Evolutionary conservation across 2,329 filamentous ascomycete species (phyloP), one percentile per base, ranked within the genome.

Genomic region (Apiospora kogelbergensis): DNA sequence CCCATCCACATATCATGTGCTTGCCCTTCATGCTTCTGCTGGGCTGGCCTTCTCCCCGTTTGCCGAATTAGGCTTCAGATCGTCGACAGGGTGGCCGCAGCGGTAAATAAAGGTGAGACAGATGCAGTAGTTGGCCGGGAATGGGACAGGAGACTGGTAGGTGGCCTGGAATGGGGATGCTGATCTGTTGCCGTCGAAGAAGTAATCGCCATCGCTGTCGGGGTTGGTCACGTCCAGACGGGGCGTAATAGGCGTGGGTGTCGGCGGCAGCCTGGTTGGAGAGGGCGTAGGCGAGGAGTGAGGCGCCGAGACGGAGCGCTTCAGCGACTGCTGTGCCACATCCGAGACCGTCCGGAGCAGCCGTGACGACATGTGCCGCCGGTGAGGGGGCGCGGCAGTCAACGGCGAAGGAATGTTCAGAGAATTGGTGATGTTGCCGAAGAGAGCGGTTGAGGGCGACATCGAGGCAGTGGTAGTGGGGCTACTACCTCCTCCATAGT

Each of bases 1-100:
- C 53, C 53, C 53, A 60, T 17, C 53, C 53, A 30, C 53, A 60
- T 17, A 60, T 60, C 53, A 60, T 60, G 63, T 65, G 63, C 15
- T 26, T 45, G 63, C 63, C 41, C 40, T 45, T n/a, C 63, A n/a
- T 26, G 41, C 40, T 63, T 3, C 57, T 45, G 63, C 63, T 44
- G 63, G 40, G 6, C 41, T 22, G 37, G 22, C 41, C 41, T 0
- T 37, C 42, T 10, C 42, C 42, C 26, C 53, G 30, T 13, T 37
- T 13, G 17, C 41, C 3, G 40, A n/a, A 6, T 13, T 15, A 15
- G 63, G 41, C 6, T 45, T 45, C 22, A 65, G 40, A 7, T 45
- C 22, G 30, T 60, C 53, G 41, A 65, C 41, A 15, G 63, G 24
- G 41, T 65, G 63, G 41, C 63, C 63, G 41, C 63, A 65, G 6